Evolutionary conservation across 352 stramenopile species (phyloP), one percentile per base, ranked within the genome.

Genomic region (Bremia lactucae): DNA sequence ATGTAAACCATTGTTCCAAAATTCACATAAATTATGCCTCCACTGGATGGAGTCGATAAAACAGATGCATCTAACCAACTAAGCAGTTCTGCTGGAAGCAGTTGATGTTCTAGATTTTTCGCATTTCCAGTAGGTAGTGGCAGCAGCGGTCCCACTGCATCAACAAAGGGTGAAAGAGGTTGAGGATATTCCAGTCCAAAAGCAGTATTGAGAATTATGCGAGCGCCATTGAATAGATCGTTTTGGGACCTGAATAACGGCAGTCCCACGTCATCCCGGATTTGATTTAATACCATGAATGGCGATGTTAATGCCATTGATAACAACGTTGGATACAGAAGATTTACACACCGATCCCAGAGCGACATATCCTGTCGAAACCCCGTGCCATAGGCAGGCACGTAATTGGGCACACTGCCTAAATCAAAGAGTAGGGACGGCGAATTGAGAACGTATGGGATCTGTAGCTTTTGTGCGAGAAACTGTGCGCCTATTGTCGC

Each of bases 251-350:
- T 57, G 43, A 83, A 90, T 0, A 76, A 70, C 41, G 63, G 54
- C 31, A 94, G 60, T 1, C 76, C 53, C 25, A 91, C 59, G 45
- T 90, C 76, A 48, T 74, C 87, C 2, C 77, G 67, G 49, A 88
- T 65, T 59, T 92, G 84, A 66, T 94, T 94, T 36, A 91, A 49
- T 52, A 89, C 72, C 71, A 90, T 87, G 60, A 92, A 94, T 22
- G 81, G 76, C 29, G 82, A 79, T n/a, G 82, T 94, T 48, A 94
- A 63, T 15, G 80, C 82, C 18, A 91, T 75, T 0, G 77, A 88
- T 19, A 94, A 49, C 28, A 92, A 53, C 4, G 77, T 55, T n/a
- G 82, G 82, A 43, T 91, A 94, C n/a, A 94, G 34, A 42, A 90
- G 72, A 54, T 94, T 94, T 62, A 94, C 84, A 49, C 79, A 94